Evolutionary conservation across 345 rosid genomes (phyloP).

Genomic region (Hevea brasiliensis): DNA sequence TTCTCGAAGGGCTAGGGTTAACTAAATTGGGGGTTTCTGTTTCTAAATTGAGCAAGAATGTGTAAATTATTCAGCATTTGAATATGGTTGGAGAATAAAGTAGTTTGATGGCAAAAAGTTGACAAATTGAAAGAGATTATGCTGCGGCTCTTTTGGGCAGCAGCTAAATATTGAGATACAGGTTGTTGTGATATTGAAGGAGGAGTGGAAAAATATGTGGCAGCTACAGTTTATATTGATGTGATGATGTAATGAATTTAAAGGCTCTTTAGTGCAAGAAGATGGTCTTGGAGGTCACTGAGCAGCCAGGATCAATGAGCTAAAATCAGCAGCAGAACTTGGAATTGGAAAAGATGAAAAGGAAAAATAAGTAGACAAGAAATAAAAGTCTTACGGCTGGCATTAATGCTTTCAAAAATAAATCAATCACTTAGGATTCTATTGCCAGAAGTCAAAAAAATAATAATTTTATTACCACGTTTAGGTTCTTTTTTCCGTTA

Average conservation of each 20-base stretch:
- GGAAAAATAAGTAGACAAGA: background rate
- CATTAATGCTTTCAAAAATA: background rate
- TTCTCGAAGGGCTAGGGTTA: background rate
- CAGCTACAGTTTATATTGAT: background rate
- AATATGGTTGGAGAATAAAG: background rate
- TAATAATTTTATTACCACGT: background rate
- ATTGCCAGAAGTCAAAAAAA: background rate
- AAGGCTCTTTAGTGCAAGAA: background rate
- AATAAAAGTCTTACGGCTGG: too few relatives aligned
- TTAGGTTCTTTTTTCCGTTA: background rate
- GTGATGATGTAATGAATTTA: slow-evolving; percentile 8
- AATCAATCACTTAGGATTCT: background rate
- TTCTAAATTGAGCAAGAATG: background rate
- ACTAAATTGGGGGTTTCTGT: background rate
- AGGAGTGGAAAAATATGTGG: background rate
- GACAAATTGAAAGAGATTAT: background rate
- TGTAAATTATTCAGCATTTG: background rate
- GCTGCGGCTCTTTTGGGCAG: background rate
- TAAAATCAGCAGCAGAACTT: background rate
- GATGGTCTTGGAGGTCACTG: background rate
- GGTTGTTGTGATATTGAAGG: background rate
- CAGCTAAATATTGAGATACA: background rate
- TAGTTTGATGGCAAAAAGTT: background rate
- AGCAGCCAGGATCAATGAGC: background rate
- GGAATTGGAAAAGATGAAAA: background rate